Conservation (phyloP, 345 rosid species). For the Firmiana major region DNA sequence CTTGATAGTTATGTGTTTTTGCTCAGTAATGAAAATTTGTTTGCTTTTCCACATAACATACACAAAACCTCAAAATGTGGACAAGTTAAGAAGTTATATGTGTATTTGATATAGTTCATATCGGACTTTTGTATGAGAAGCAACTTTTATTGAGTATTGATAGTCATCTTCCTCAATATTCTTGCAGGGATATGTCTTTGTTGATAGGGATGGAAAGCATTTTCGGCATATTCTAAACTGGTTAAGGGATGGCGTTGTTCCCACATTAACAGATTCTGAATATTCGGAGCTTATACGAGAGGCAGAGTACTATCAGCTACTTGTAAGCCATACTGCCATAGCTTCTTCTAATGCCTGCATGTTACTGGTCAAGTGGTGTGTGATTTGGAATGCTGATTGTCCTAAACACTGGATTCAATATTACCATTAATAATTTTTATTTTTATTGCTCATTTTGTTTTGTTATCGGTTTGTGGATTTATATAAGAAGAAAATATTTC, state of each 20-base stretch:
- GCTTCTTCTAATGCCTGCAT: conserved; percentile 8
- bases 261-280: conserved; percentile 53
- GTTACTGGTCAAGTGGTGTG: too few species aligned
- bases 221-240: conserved; percentile 87
- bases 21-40: not conserved
- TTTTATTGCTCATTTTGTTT: not conserved
- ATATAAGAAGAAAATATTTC: not conserved
- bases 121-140: not conserved
- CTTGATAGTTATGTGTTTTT: not conserved
- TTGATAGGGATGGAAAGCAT: conserved; percentile 93
- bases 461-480: not conserved
- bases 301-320: conserved; percentile 84
- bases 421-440: not conserved
- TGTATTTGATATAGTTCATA: not conserved
- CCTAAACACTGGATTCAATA: not conserved
- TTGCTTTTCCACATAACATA: not conserved
- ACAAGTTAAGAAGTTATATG: not conserved
- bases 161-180: conserved; percentile 13
- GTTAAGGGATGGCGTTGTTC: conserved; percentile 88
- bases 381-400: not conserved
- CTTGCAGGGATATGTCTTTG: conserved; percentile 71
- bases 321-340: conserved; percentile 41
- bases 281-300: conserved; percentile 74
- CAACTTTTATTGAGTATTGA: not conserved
- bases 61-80: not conserved